Percentiles rank a stretch among this genome's conserved stretches.
These are phyloP conservation scores for Xylariaceae sp. DNA, from an alignment of 2,329 filamentous ascomycete species.

Conservation along the genomic window DNA sequence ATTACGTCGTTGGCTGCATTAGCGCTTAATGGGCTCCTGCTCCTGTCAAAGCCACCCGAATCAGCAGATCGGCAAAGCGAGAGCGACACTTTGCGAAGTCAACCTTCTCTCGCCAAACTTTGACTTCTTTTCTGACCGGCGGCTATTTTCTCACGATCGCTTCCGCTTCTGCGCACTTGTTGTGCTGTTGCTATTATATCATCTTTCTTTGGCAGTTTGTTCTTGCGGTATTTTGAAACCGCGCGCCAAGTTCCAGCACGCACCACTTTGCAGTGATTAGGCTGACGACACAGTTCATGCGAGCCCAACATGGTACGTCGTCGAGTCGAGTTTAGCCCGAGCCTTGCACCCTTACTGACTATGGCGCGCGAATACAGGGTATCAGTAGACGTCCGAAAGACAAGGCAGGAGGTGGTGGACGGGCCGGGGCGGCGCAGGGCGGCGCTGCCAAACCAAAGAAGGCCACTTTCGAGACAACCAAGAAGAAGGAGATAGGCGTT, in stretches of 20 bases:
- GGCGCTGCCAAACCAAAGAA: conserved; percentile 79
- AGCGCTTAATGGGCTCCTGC: conserved; percentile 26
- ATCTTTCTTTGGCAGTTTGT: background rate
- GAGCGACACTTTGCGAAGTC: conserved; percentile 23
- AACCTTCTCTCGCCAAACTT: conserved; percentile 11
- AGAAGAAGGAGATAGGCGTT: conserved; percentile 99
- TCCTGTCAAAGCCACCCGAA: conserved; percentile 19
- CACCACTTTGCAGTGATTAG: conserved; percentile 13
- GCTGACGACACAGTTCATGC: conserved; percentile 37
- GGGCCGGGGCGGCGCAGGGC: conserved; percentile 46
- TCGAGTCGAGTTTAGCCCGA: background rate
- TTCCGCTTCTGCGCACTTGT: conserved; percentile 2
- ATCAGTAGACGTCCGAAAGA: conserved; percentile 59
- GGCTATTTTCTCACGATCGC: conserved; percentile 2
- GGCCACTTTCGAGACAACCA: conserved; percentile 91
- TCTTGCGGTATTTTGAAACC: conserved; percentile 15
- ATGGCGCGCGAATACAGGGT: conserved; percentile 44
- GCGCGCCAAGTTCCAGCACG: background rate
- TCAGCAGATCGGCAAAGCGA: conserved; percentile 11
- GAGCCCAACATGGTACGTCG: conserved; percentile 41
- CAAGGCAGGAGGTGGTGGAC: conserved; percentile 52
- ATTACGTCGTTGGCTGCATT: conserved; percentile 41
- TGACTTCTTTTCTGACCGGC: background rate
- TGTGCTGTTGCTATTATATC: conserved; percentile 6
- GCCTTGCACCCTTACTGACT: conserved; percentile 27